phyloP scores from a whole-genome alignment of 2,329 filamentous ascomycete genomes.

The Fusarium compactum region DNA sequence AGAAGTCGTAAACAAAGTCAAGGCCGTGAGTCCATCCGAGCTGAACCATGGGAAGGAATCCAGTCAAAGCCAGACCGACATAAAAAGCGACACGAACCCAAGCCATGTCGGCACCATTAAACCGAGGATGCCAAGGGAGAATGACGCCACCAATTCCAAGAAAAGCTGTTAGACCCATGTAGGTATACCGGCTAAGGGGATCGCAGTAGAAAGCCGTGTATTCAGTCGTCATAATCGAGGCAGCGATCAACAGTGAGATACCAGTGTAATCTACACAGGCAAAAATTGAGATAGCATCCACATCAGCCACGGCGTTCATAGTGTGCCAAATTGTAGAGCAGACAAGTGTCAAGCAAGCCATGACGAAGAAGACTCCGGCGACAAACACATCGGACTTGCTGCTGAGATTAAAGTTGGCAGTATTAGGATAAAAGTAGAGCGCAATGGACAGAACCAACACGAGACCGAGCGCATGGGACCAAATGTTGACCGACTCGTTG shows the following conservation, averaged over 20 bases:
- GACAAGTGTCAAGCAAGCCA: constrained; percentile 91
- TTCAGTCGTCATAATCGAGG: constrained; percentile 97
- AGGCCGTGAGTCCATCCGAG: constrained; percentile 81
- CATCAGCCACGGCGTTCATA: constrained; percentile 95
- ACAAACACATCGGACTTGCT: constrained; percentile 91
- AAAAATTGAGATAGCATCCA: constrained; percentile 90
- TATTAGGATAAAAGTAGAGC: constrained; percentile 95
- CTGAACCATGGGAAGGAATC: constrained; percentile 89
- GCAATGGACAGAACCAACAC: constrained; percentile 87
- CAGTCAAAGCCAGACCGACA: constrained; percentile 85
- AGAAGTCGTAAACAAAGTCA: constrained; percentile 89
- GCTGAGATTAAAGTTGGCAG: constrained; percentile 86
- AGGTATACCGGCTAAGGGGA: constrained; percentile 84
- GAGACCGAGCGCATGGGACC: constrained; percentile 93
- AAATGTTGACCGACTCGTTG: constrained; percentile 98
- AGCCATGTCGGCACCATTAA: constrained; percentile 92
- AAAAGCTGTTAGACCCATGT: constrained; percentile 83
- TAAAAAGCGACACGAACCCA: constrained; percentile 95
- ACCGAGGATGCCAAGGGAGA: constrained; percentile 94
- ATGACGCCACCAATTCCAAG: constrained; percentile 90
- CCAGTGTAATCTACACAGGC: constrained; percentile 99
- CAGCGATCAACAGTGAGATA: constrained; percentile 93
- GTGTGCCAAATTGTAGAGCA: constrained; percentile 99
- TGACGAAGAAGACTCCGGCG: constrained; percentile 94
- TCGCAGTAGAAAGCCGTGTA: constrained; percentile 99